Conservation (phyloP, 2,329 filamentous ascomycete genomes). For the Talaromyces sp. region DNA sequence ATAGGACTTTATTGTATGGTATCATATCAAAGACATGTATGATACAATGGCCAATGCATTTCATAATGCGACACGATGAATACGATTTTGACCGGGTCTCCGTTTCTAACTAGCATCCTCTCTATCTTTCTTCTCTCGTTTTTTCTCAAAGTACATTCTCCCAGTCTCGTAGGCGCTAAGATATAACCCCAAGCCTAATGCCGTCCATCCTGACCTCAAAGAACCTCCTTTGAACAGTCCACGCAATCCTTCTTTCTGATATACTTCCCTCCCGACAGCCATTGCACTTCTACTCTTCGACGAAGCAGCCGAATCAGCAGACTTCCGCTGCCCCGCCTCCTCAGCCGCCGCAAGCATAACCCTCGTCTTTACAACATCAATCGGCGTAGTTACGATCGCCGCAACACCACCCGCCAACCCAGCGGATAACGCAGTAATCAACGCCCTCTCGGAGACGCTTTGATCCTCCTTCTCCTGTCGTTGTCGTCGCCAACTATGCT, state of each 20-base stretch:
- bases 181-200: slow-evolving; percentile 77
- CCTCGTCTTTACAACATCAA: slow-evolving; percentile 84
- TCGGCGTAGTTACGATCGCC: slow-evolving; percentile 78
- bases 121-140: slow-evolving; percentile 7
- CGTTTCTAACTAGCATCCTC: not conserved
- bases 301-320: slow-evolving; percentile 7
- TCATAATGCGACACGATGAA: not conserved
- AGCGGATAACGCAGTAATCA: slow-evolving; percentile 70
- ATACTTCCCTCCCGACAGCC: slow-evolving; percentile 62
- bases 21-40: not conserved
- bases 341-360: slow-evolving; percentile 71
- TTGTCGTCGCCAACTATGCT: slow-evolving; percentile 34
- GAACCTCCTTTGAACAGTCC: slow-evolving; percentile 72
- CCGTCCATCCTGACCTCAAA: slow-evolving; percentile 74
- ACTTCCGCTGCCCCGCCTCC: slow-evolving; percentile 1
- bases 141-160: slow-evolving; percentile 54
- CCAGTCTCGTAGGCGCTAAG: slow-evolving; percentile 81
- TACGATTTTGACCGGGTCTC: not conserved
- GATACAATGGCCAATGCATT: not conserved
- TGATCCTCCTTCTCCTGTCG: slow-evolving; percentile 21
- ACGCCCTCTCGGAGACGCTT: slow-evolving; percentile 50
- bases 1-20: not conserved
- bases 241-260: slow-evolving; percentile 62
- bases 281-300: slow-evolving; percentile 30
- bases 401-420: slow-evolving; percentile 70